These are phyloP conservation scores for Fusarium udum DNA, from an alignment of 2,329 filamentous ascomycete species.

Conservation along the genomic window DNA sequence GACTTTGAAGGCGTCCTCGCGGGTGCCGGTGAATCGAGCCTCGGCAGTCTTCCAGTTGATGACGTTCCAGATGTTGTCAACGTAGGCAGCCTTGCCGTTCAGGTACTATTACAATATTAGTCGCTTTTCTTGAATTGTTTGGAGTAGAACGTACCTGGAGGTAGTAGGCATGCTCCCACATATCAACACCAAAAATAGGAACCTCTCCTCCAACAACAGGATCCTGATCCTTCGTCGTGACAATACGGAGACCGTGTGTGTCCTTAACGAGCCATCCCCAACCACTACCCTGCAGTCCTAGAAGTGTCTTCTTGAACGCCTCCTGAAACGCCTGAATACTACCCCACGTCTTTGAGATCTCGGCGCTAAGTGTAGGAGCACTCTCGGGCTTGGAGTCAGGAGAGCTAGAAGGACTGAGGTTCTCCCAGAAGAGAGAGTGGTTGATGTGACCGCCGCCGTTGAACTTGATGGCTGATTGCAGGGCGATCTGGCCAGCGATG, in stretches of 20 bases:
- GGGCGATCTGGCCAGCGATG: constrained; percentile 69
- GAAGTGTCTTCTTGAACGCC: constrained; percentile 70
- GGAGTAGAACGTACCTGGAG: constrained; percentile 66
- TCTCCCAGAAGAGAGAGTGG: constrained; percentile 92
- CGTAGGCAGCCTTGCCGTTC: constrained; percentile 79
- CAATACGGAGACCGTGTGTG: constrained; percentile 69
- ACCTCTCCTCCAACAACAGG: constrained; percentile 71
- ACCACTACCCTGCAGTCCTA: constrained; percentile 82
- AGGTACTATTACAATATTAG: constrained; percentile 64
- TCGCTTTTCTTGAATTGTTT: background rate
- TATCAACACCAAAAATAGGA: constrained; percentile 83
- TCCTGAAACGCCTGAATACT: constrained; percentile 71
- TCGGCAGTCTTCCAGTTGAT: constrained; percentile 81
- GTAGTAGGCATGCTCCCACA: constrained; percentile 96
- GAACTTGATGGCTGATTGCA: constrained; percentile 82
- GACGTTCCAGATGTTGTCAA: constrained; percentile 80
- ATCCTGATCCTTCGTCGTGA: constrained; percentile 89
- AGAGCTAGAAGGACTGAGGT: constrained; percentile 71
- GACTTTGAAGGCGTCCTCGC: constrained; percentile 57
- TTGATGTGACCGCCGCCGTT: constrained; percentile 94
- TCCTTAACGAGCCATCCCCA: constrained; percentile 88
- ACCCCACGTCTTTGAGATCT: constrained; percentile 75
- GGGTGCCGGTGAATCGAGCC: constrained; percentile 63
- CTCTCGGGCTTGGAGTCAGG: constrained; percentile 64
- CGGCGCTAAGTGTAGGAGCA: constrained; percentile 67